Evolutionary conservation across 257 asterid genomes (phyloP).

Genomic region (Fraxinus excelsior): DNA sequence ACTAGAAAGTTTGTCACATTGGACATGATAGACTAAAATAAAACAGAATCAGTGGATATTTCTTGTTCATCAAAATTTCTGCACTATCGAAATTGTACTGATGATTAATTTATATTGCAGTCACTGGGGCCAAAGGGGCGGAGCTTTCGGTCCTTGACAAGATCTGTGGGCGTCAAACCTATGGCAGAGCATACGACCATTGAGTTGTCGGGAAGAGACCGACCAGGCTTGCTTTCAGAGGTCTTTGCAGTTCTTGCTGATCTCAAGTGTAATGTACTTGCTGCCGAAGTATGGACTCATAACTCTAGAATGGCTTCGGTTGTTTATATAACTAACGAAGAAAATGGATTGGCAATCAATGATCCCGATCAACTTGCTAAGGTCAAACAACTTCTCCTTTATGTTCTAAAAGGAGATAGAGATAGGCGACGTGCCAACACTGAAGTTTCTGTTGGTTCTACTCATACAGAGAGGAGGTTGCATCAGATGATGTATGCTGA

Average conservation of each 20-base stretch:
- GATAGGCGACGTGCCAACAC: constrained; percentile 70
- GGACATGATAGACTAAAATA: not conserved
- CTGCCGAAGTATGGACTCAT: constrained; percentile 96
- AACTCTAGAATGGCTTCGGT: constrained; percentile 87
- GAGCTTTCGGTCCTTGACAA: constrained; percentile 52
- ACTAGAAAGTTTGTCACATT: not conserved
- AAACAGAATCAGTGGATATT: not conserved
- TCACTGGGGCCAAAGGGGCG: constrained; percentile 54
- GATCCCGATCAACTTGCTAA: constrained; percentile 62
- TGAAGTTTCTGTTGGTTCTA: constrained; percentile 68
- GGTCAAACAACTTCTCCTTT: constrained; percentile 66
- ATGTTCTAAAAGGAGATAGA: constrained; percentile 60
- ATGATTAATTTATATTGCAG: constrained; percentile 39
- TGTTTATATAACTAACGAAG: constrained; percentile 72
- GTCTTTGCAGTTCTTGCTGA: constrained; percentile 81
- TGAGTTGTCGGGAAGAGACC: constrained; percentile 75
- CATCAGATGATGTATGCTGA: constrained; percentile 87
- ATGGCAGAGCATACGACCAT: constrained; percentile 62
- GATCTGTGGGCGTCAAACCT: constrained; percentile 71
- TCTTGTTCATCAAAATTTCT: not conserved
- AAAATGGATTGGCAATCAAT: constrained; percentile 48
- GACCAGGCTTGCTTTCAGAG: constrained; percentile 86
- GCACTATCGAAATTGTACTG: not conserved
- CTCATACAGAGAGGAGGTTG: constrained; percentile 71
- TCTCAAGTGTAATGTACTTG: constrained; percentile 71